phyloP scores from a whole-genome alignment of 106 monocot genomes.

The Allium sativum region DNA sequence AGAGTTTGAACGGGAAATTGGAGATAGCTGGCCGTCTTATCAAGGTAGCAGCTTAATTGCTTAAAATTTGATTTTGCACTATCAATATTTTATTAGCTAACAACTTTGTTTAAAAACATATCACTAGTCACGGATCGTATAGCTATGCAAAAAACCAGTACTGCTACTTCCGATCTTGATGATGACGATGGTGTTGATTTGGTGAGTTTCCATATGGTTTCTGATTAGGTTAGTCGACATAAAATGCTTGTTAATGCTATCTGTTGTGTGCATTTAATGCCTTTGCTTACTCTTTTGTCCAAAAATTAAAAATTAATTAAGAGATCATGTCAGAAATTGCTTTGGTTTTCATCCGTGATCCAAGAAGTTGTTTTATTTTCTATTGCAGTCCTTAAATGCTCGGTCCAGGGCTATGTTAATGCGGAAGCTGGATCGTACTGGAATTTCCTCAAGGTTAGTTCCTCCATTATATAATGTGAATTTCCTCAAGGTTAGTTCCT shows the following conservation, averaged over 20 bases:
- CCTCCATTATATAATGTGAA: not conserved
- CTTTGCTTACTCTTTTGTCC: not conserved
- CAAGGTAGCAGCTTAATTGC: slow-evolving; percentile 39
- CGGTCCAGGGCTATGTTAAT: slow-evolving; percentile 22
- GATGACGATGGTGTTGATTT: slow-evolving; percentile 89
- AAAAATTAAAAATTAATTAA: not conserved
- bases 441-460: slow-evolving; percentile 22
- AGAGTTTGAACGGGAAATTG: slow-evolving; percentile 68
- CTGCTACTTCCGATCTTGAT: slow-evolving; percentile 68
- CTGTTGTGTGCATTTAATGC: not conserved
- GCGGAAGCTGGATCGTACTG: slow-evolving; percentile 27
- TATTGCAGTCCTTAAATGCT: slow-evolving; percentile 22
- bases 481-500: too few relatives aligned
- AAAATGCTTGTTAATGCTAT: too few relatives aligned
- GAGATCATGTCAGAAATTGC: not conserved
- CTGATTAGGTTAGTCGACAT: too few relatives aligned
- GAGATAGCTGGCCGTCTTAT: slow-evolving; percentile 71
- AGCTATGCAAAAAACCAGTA: slow-evolving; percentile 34
- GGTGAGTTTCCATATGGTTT: slow-evolving; percentile 28
- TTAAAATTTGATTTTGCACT: not conserved
- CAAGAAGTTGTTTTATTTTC: not conserved
- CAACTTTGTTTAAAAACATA: slow-evolving; percentile 13
- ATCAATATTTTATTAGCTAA: not conserved
- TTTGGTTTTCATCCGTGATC: not conserved
- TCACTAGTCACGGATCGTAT: slow-evolving; percentile 70